Conservation (phyloP, 148 eudicot genomes). For the Cornus kousa region DNA sequence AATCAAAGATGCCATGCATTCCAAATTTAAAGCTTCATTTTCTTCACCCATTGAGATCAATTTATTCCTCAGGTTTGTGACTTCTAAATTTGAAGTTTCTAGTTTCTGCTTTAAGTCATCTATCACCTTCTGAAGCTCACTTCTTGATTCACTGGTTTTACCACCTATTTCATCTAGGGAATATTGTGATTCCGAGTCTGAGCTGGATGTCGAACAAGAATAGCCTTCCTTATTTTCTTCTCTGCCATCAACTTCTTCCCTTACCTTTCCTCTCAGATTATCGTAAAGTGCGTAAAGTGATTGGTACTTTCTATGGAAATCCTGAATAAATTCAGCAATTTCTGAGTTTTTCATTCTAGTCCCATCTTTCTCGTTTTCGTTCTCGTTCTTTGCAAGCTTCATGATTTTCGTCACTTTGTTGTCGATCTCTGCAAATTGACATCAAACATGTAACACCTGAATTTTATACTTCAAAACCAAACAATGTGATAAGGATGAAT, state of each 20-base stretch:
- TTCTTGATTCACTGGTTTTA: background rate
- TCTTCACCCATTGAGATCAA: conserved; percentile 28
- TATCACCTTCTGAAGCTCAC: background rate
- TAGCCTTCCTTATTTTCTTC: conserved; percentile 39
- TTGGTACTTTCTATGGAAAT: conserved; percentile 57
- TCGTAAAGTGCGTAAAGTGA: conserved; percentile 48
- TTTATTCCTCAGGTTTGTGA: conserved; percentile 28
- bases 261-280: conserved; percentile 38
- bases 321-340: conserved; percentile 45
- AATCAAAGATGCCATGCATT: conserved; percentile 21
- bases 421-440: conserved; percentile 48
- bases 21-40: conserved; percentile 26
- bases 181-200: conserved; percentile 47
- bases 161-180: conserved; percentile 16
- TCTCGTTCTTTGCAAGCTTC: conserved; percentile 48
- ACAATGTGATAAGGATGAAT: background rate
- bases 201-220: conserved; percentile 35
- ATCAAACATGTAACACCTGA: background rate
- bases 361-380: conserved; percentile 37
- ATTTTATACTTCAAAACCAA: background rate
- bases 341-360: conserved; percentile 43
- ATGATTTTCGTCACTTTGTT: conserved; percentile 39
- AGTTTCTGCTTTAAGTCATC: conserved; percentile 4
- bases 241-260: conserved; percentile 16
- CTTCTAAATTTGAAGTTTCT: conserved; percentile 27